Evolutionary conservation across 1,284 basidiomycete genomes (phyloP).

Genomic region (Rhodofomes roseus): DNA sequence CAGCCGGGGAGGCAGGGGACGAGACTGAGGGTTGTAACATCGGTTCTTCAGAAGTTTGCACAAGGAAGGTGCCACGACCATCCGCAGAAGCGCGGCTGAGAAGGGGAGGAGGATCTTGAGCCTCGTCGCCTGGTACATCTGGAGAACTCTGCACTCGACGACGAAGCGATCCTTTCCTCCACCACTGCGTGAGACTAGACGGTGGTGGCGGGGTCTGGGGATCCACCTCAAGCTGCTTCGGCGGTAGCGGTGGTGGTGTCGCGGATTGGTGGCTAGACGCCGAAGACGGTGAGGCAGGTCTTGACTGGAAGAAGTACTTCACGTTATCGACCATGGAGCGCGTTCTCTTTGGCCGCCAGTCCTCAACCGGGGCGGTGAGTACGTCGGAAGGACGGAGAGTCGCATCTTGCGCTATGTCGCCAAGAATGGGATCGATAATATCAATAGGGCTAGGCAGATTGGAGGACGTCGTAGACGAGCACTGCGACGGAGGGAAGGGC

Average conservation of each 20-base stretch:
- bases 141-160: slow-evolving; percentile 49
- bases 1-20: slow-evolving; percentile 1
- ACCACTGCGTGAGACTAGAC: slow-evolving; percentile 37
- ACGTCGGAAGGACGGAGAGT: slow-evolving; percentile 28
- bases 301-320: slow-evolving; percentile 37
- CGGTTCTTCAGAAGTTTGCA: neutral
- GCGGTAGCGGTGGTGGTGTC: slow-evolving; percentile 5
- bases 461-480: slow-evolving; percentile 40
- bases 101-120: slow-evolving; percentile 10
- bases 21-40: neutral
- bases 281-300: slow-evolving; percentile 24
- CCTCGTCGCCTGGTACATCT: slow-evolving; percentile 28
- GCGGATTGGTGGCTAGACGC: slow-evolving; percentile 17
- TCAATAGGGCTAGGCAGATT: slow-evolving; percentile 35
- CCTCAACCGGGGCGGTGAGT: slow-evolving; percentile 19
- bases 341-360: slow-evolving; percentile 38
- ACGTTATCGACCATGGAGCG: slow-evolving; percentile 49
- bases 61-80: slow-evolving; percentile 4
- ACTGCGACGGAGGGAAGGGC: slow-evolving; percentile 46
- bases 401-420: slow-evolving; percentile 19
- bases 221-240: slow-evolving; percentile 23
- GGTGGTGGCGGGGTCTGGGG: slow-evolving; percentile 23
- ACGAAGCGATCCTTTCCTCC: slow-evolving; percentile 43
- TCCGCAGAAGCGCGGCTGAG: slow-evolving; percentile 13
- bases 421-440: slow-evolving; percentile 20